These are phyloP conservation scores for Colletotrichum tofieldiae DNA, from an alignment of 2,329 filamentous ascomycete genomes.

Conservation along the genomic window DNA sequence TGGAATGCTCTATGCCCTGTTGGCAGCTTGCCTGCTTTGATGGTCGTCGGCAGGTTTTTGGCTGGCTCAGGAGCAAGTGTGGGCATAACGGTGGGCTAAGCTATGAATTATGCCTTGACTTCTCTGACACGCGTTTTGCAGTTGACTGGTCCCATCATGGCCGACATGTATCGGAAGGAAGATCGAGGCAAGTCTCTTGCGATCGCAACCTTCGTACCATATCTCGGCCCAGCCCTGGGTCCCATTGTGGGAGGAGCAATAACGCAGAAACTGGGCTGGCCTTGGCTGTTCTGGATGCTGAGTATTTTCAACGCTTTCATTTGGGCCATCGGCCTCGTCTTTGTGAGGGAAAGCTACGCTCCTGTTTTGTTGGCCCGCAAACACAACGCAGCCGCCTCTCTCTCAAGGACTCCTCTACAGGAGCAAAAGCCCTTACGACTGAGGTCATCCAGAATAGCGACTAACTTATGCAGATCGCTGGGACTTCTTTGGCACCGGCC, in stretches of 20 bases:
- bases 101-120: too few relatives aligned
- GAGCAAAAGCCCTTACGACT: neutral
- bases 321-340: constrained; percentile 54
- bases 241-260: constrained; percentile 60
- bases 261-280: constrained; percentile 54
- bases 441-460: constrained; percentile 26
- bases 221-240: constrained; percentile 60
- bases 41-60: constrained; percentile 73
- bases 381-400: neutral
- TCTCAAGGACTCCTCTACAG: too few relatives aligned
- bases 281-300: constrained; percentile 61
- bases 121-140: constrained; percentile 25
- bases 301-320: constrained; percentile 52
- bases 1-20: constrained; percentile 65
- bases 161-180: constrained; percentile 54
- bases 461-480: constrained; percentile 60
- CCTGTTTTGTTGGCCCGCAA: constrained; percentile 57
- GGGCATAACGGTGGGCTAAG: constrained; percentile 49
- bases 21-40: constrained; percentile 61
- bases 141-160: constrained; percentile 54
- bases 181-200: constrained; percentile 56
- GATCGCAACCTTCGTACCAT: constrained; percentile 59
- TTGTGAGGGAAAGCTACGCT: constrained; percentile 65
- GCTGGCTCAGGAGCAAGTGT: constrained; percentile 62
- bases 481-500: constrained; percentile 64